These are phyloP conservation scores for Scedosporium boydii DNA, from an alignment of 2,329 filamentous ascomycete species.

Conservation along the genomic window DNA sequence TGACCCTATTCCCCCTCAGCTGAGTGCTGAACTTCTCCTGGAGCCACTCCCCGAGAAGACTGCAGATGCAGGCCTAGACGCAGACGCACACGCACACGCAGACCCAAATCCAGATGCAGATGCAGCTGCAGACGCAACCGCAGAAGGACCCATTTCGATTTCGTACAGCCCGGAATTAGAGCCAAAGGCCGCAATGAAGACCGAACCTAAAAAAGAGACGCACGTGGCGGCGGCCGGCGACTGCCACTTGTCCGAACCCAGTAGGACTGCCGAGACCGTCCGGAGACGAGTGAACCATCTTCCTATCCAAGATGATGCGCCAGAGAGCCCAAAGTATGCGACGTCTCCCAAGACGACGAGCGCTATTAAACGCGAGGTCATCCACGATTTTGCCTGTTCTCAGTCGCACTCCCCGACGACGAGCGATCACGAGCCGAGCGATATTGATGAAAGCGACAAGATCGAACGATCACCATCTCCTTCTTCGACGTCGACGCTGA, in stretches of 20 bases:
- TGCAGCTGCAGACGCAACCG: too few relatives aligned
- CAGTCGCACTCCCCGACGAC: neutral
- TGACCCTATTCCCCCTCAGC: neutral
- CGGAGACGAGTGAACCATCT: neutral
- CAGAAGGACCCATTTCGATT: neutral
- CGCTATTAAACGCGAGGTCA: neutral
- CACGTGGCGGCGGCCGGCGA: neutral
- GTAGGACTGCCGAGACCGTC: neutral
- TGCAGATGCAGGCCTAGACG: neutral
- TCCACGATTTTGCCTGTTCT: neutral
- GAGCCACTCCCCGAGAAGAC: neutral
- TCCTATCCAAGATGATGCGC: too few relatives aligned
- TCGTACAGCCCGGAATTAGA: neutral
- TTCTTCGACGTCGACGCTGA: slow-evolving; percentile 10
- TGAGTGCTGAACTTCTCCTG: neutral
- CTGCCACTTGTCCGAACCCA: neutral
- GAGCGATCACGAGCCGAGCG: neutral
- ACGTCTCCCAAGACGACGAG: neutral
- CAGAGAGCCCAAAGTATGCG: neutral
- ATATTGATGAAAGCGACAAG: neutral
- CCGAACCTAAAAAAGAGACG: neutral
- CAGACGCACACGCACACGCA: neutral
- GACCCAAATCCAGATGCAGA: neutral
- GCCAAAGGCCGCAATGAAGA: neutral
- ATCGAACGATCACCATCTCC: neutral